A percentile compares a stretch with the other conserved stretches of the same genome.
These are phyloP conservation scores for Lunasporangiospora selenospora DNA, from an alignment of 192 early-diverging fungal species.

Conservation along the genomic window DNA sequence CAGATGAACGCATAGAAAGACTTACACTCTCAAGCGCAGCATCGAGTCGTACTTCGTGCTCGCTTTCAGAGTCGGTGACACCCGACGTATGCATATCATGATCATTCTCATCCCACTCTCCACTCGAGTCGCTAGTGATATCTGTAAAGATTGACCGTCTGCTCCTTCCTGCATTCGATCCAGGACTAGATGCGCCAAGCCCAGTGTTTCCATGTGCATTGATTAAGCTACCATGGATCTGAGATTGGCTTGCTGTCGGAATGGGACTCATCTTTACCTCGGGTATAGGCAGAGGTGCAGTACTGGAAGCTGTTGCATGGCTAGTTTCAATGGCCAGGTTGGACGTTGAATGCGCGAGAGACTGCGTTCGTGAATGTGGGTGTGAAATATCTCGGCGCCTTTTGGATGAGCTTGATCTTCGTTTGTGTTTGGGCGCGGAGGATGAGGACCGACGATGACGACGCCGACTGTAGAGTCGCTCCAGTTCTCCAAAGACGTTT, in stretches of 20 bases:
- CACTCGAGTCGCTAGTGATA: conserved; percentile 9
- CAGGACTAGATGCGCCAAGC: conserved; percentile 21
- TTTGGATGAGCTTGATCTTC: background rate
- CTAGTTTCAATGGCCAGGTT: too few species aligned
- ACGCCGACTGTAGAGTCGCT: conserved; percentile 32
- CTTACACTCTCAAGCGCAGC: conserved; percentile 20
- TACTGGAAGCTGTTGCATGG: too few species aligned
- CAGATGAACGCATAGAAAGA: too few species aligned
- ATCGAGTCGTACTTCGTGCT: conserved; percentile 6
- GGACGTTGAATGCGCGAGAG: too few species aligned
- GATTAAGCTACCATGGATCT: too few species aligned
- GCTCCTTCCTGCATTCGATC: conserved; percentile 8
- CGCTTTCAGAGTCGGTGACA: background rate
- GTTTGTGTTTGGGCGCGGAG: conserved; percentile 1
- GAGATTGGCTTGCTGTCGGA: too few species aligned
- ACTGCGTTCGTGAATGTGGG: background rate
- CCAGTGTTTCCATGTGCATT: too few species aligned
- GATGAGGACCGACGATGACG: background rate
- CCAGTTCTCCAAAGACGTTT: conserved; percentile 43
- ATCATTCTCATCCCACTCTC: background rate
- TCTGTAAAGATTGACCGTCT: conserved; percentile 25
- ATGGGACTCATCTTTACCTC: conserved; percentile 5
- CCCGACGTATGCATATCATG: background rate
- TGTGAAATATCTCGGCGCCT: background rate
- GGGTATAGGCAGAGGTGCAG: conserved; percentile 7